Evolutionary conservation across 1,139 yeast genomes (phyloP), one percentile per base, ranked within the genome.

Genomic region (Taphrina communis): DNA sequence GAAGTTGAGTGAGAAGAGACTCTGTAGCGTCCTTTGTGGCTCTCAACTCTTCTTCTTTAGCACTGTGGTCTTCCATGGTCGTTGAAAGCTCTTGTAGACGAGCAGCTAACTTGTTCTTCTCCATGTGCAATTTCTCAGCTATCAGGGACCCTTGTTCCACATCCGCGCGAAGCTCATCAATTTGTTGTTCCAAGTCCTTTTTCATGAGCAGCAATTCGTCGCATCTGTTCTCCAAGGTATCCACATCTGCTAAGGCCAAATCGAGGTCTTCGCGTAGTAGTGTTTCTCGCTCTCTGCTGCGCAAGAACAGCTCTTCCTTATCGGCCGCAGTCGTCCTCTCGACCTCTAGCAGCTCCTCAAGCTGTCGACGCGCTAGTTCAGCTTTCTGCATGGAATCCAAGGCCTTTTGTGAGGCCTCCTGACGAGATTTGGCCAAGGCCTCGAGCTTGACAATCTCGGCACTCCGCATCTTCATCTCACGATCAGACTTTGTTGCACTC

Each of bases 401-500:
- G 1, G 69, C 68, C 36, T 53, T 38, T 46, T 52, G 58, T 14
- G 80, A 70, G 14, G 73, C 73, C 2, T 69, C 70, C 67, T 78
- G 79, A 63, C 81, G 80, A 19, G 59, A 50, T 6, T 73, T n/a
- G 19, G 66, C 68, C 14, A 59, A 44, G 31, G 68, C 72, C 61
- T 82, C 81, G 25, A 80, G 72, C 2, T 75, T 76, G 63, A 74
- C 73, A 17, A 79, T 75, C 51, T 78, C 77, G 35, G 75, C 75
- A 72, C 86, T 90, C 48, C 90, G 80, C 58, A 80, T 80, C 70
- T 82, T 84, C 68, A 90, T 80, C 72, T 87, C 86, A 17, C 87
- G 87, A 70, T 86, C 87, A 74, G 86, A 80, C 44, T 82, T 80
- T 0, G 91, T 84, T 9, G 89, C 90, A 70, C 86, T 87, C 35